These are phyloP conservation scores for Radiomyces spectabilis DNA, from an alignment of 192 early-diverging fungal species.

Conservation along the genomic window DNA sequence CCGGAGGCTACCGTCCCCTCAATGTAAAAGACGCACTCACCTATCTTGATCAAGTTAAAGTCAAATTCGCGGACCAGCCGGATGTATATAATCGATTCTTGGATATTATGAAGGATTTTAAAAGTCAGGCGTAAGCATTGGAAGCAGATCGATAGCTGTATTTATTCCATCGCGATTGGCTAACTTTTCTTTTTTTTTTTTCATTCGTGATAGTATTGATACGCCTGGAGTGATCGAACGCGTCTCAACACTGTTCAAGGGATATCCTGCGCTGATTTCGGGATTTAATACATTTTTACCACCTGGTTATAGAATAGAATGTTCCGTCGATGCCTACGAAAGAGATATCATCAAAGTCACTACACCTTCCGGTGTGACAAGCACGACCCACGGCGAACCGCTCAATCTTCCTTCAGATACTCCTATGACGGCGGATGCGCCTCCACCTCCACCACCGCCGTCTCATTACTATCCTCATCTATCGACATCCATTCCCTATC, in stretches of 20 bases:
- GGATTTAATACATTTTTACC: constrained; percentile 98
- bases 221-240: constrained; percentile 93
- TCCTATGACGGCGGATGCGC: no score
- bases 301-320: constrained; percentile 89
- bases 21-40: constrained; percentile 92
- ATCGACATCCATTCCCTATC: no score
- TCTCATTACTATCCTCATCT: no score
- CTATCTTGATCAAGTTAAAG: constrained; percentile 94
- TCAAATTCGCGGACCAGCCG: constrained; percentile 83
- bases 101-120: constrained; percentile 99
- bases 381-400: constrained; percentile 25
- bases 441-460: constrained; percentile 1
- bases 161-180: no score
- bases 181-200: background rate
- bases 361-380: constrained; percentile 62
- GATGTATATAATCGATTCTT: constrained; percentile 96
- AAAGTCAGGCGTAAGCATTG: constrained; percentile 81
- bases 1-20: constrained; percentile 40
- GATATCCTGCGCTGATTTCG: constrained; percentile 77
- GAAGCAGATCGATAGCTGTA: no score
- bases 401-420: no score
- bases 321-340: constrained; percentile 65
- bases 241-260: constrained; percentile 85
- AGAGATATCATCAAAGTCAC: constrained; percentile 69
- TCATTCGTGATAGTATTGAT: constrained; percentile 37